phyloP scores from a whole-genome alignment of 176 grass and related monocot species.

The Cenchrus americanus region DNA sequence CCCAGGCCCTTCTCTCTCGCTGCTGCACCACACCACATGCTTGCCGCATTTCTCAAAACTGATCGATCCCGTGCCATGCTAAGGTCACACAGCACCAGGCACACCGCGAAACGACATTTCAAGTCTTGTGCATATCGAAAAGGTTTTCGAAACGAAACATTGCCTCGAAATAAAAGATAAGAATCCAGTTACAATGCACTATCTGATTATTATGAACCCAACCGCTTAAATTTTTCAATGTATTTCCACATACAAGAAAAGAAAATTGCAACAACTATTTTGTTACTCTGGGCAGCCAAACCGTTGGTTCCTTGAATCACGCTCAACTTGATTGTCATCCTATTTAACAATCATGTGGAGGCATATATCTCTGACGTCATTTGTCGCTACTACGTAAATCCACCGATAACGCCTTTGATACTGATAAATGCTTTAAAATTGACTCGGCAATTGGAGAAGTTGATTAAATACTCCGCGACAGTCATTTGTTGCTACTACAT shows the following conservation, averaged over 20 bases:
- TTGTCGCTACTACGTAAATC: neutral
- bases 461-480: neutral
- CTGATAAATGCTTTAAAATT: neutral
- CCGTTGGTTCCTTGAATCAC: neutral
- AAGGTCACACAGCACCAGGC: neutral
- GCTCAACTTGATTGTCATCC: neutral
- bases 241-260: too few relatives aligned
- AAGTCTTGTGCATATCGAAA: too few relatives aligned
- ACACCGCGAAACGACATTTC: neutral
- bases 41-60: slow-evolving; percentile 38
- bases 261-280: too few relatives aligned
- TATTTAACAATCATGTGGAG: neutral
- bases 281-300: too few relatives aligned
- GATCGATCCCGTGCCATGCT: neutral
- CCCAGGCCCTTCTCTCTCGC: neutral
- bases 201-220: too few relatives aligned
- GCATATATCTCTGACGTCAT: fast-evolving
- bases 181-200: too few relatives aligned
- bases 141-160: too few relatives aligned
- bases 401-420: fast-evolving
- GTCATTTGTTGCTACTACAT: neutral
- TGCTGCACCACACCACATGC: neutral
- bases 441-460: fast-evolving
- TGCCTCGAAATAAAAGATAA: too few relatives aligned
- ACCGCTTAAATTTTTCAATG: too few relatives aligned